These are phyloP conservation scores for Turritis glabra DNA, from an alignment of 345 rosid genomes.

Conservation along the genomic window DNA sequence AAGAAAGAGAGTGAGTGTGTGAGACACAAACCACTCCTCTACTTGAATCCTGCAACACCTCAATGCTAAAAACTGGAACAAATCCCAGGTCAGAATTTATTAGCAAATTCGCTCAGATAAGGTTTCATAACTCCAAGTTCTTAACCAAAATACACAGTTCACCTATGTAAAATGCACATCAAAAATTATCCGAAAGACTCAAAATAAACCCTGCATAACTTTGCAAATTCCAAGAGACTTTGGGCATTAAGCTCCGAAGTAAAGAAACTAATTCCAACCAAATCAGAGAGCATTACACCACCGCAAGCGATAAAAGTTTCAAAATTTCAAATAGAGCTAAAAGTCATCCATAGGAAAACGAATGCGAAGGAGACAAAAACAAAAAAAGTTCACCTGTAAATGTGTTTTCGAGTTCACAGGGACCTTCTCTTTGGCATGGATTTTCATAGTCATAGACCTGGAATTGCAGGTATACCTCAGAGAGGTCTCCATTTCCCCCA, in stretches of 20 bases:
- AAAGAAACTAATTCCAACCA: too few relatives aligned
- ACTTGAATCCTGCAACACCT: constrained; percentile 8
- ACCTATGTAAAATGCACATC: neutral
- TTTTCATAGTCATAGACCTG: constrained; percentile 62
- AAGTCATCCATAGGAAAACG: neutral
- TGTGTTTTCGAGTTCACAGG: constrained; percentile 59
- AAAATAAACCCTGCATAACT: neutral
- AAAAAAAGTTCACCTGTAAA: constrained; percentile 67
- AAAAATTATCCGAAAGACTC: neutral
- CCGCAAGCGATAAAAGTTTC: too few relatives aligned
- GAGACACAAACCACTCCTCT: constrained; percentile 14
- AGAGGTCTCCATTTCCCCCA: constrained; percentile 69
- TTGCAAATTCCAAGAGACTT: neutral
- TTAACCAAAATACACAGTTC: constrained; percentile 3
- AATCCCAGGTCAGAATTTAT: constrained; percentile 2
- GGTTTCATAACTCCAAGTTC: constrained; percentile 4
- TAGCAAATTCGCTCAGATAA: constrained; percentile 6
- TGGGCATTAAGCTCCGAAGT: neutral
- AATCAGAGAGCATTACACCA: too few relatives aligned
- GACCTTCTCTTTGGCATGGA: constrained; percentile 88
- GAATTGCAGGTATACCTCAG: constrained; percentile 65
- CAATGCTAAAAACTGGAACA: constrained; percentile 1
- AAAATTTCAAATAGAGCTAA: constrained; percentile 5
- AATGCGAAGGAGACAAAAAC: constrained; percentile 1
- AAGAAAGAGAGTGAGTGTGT: neutral